Conservation (phyloP, 2,329 filamentous ascomycete genomes). For the Chrysosphaeria jannelii region DNA sequence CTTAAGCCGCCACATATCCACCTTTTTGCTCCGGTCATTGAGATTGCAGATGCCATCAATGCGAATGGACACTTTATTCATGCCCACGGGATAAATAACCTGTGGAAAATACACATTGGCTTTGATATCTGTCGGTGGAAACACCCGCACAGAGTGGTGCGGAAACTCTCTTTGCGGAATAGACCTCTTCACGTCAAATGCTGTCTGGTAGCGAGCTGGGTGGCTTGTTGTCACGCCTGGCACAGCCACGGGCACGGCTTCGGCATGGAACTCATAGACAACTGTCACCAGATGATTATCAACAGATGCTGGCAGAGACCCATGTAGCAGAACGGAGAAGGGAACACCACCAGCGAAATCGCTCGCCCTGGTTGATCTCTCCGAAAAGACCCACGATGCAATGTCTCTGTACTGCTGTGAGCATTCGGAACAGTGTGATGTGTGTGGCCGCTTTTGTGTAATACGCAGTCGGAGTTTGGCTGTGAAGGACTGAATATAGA, state of each 20-base stretch:
- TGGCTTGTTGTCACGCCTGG: constrained; percentile 15
- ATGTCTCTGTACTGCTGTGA: constrained; percentile 39
- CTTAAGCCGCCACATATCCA: constrained; percentile 61
- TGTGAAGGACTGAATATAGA: constrained; percentile 32
- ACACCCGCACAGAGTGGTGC: constrained; percentile 75
- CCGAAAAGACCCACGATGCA: constrained; percentile 51
- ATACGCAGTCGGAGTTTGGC: constrained; percentile 42
- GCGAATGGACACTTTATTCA: constrained; percentile 48
- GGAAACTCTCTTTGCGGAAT: constrained; percentile 44
- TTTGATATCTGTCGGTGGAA: constrained; percentile 84
- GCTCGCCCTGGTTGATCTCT: too few species aligned
- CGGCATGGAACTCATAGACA: constrained; percentile 48
- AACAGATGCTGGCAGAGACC: constrained; percentile 59
- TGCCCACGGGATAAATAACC: constrained; percentile 61
- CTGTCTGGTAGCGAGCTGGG: constrained; percentile 29
- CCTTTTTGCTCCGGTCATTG: constrained; percentile 37
- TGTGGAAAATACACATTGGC: constrained; percentile 56
- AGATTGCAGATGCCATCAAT: constrained; percentile 40
- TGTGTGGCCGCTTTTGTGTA: constrained; percentile 56
- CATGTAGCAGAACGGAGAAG: constrained; percentile 64
- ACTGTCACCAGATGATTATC: constrained; percentile 43
- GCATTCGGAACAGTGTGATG: constrained; percentile 52
- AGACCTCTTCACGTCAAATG: constrained; percentile 48
- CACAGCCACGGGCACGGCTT: constrained; percentile 20
- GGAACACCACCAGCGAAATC: constrained; percentile 54